Evolutionary conservation across 2,329 filamentous ascomycete genomes (phyloP).

Genomic region (Aspergillus uvarum): DNA sequence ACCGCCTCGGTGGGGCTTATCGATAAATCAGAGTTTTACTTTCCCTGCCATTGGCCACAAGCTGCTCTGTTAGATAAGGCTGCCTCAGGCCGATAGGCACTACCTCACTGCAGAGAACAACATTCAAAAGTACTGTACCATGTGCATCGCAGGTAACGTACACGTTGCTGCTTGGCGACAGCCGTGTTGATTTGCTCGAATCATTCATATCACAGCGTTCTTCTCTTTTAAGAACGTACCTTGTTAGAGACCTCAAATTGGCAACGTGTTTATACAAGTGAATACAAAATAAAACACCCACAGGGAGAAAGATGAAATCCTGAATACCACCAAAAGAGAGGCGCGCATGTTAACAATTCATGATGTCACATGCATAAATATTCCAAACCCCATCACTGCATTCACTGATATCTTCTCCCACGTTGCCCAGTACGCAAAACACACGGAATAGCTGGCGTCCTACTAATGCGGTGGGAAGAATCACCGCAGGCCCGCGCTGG

Average conservation of each 20-base stretch:
- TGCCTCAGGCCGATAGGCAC: not conserved
- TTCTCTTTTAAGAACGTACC: not conserved
- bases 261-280: too few species aligned
- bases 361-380: not conserved
- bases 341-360: not conserved
- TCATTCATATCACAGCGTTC: too few species aligned
- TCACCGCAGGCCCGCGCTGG: too few species aligned
- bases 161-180: not conserved
- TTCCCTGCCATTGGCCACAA: not conserved
- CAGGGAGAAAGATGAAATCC: not conserved
- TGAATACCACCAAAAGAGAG: not conserved
- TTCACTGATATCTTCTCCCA: not conserved
- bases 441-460: not conserved
- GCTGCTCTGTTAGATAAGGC: not conserved
- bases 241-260: not conserved
- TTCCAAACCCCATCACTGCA: not conserved
- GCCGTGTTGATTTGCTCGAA: too few species aligned
- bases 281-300: not conserved
- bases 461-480: not conserved
- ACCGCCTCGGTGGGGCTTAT: constrained; percentile 25
- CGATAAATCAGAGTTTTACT: constrained; percentile 18
- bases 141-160: not conserved
- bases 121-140: too few species aligned
- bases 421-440: not conserved
- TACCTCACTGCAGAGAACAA: too few species aligned